Evolutionary conservation across 179 eudicot genomes (phyloP), one percentile per base, ranked within the genome.

Genomic region (Vitellaria paradoxa): DNA sequence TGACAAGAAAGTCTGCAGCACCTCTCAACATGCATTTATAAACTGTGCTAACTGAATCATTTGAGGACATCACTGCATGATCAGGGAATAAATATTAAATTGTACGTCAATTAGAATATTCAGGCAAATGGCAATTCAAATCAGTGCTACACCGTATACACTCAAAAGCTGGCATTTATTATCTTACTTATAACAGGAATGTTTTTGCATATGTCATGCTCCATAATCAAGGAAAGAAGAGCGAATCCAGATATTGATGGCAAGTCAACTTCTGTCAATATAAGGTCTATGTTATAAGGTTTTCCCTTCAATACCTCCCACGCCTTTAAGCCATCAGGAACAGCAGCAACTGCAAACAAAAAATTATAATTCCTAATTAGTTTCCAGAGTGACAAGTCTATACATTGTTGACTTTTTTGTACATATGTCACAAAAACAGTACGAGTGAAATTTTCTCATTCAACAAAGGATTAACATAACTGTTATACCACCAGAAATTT

Each of bases 171-270:
- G 30, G 72, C 26, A 57, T 30, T 30, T 70, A 61, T 15, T 61
- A 65, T 55, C 96, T 24, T 93, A 95, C 99, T 96, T 89, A 93
- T 96, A 50, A 96, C 97, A 12, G 98, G 98, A 75, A 88, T 91
- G 77, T 88, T 89, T 81, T 88, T 96, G 96, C 97, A 92, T 82
- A 83, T 80, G 3, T 90, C 98, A 55, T 91, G 92, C 82, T 91
- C 97, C 90, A 85, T 89, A n/a, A 91, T 85, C 81, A 93, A 87
- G 13, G 94, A 78, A 18, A 96, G 89, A 84, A 96, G 93, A 74
- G 90, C 95, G 49, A 82, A 93, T 80, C 99, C 99, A 59, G 98
- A 91, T 17, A 95, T 81, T 5, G 89, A 87, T 65, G 98, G 98
- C 81, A 96, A 69, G 26, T 91, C 97, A 68, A 89, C 92, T 87